Conservation (phyloP, 2,329 filamentous ascomycete species). For the Trichothecium roseum region DNA sequence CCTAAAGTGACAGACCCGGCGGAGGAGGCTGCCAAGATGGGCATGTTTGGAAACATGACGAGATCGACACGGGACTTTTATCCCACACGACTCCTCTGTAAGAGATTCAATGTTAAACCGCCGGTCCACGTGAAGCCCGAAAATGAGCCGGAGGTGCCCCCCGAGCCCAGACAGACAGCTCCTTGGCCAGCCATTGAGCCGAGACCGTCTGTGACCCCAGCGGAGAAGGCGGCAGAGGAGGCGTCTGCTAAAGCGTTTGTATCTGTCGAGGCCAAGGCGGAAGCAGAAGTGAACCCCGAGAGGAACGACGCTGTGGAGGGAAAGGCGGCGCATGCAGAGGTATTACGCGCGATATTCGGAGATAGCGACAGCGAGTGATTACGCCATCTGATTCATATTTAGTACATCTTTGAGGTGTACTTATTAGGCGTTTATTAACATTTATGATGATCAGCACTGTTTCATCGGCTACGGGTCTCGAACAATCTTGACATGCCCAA, state of each 20-base stretch:
- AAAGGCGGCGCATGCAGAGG: conserved; percentile 63
- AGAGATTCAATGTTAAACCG: conserved; percentile 80
- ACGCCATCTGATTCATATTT: too few species aligned
- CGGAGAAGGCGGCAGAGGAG: conserved; percentile 5
- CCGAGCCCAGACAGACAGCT: neutral
- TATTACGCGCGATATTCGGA: conserved; percentile 90
- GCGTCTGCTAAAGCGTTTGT: neutral
- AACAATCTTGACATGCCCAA: too few species aligned
- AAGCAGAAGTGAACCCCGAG: conserved; percentile 52
- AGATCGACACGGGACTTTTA: conserved; percentile 61
- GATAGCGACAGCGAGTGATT: conserved; percentile 61
- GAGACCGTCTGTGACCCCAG: conserved; percentile 4
- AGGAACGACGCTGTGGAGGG: conserved; percentile 60
- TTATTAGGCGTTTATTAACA: too few species aligned
- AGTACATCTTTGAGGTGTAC: too few species aligned
- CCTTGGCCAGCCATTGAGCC: neutral
- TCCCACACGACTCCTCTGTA: conserved; percentile 80
- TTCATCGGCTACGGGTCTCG: too few species aligned
- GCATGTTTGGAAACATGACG: conserved; percentile 90
- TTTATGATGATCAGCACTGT: too few species aligned
- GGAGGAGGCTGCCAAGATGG: conserved; percentile 75
- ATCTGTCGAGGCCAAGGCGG: conserved; percentile 7
- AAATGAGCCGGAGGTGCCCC: conserved; percentile 18
- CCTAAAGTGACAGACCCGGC: conserved; percentile 52
- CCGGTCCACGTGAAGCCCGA: conserved; percentile 55